phyloP scores from a whole-genome alignment of 305 asterid genomes.

The Salvia sclarea region DNA sequence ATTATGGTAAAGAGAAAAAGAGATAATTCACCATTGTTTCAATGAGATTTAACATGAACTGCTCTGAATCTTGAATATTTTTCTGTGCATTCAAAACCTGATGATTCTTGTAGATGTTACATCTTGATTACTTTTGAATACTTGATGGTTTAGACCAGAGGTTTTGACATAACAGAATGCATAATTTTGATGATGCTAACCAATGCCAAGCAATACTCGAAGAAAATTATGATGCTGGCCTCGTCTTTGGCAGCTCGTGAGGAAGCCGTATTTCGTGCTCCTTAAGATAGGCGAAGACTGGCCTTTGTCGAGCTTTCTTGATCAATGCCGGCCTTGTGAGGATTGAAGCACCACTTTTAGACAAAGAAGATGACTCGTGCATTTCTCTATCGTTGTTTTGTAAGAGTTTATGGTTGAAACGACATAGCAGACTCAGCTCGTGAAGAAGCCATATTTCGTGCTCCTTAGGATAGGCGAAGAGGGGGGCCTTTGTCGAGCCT shows the following conservation, averaged over 20 bases:
- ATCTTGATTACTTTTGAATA: background rate
- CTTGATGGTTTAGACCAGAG: slow-evolving; percentile 65
- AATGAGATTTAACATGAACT: background rate
- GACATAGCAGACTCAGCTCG: background rate
- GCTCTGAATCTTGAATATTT: background rate
- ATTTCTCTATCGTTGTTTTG: background rate
- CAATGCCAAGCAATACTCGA: slow-evolving; percentile 81
- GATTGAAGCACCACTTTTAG: background rate
- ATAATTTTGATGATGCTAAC: slow-evolving; percentile 79
- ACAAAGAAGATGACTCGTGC: no score
- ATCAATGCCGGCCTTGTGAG: slow-evolving; percentile 71
- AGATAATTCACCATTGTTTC: background rate
- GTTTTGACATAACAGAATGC: slow-evolving; percentile 62
- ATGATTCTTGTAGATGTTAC: background rate
- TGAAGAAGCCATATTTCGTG: no score
- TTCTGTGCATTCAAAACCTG: background rate
- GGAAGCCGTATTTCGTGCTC: no score
- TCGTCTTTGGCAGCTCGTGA: slow-evolving; percentile 82
- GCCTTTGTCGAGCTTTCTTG: slow-evolving; percentile 74
- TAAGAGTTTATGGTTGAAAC: background rate
- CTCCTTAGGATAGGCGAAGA: slow-evolving; percentile 80
- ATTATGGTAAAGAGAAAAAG: background rate
- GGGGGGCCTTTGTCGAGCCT: slow-evolving; percentile 73
- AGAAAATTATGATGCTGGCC: slow-evolving; percentile 75
- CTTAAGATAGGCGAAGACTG: slow-evolving; percentile 78